phyloP scores from a whole-genome alignment of 2,329 filamentous ascomycete genomes.

The Orbilia javanica region DNA sequence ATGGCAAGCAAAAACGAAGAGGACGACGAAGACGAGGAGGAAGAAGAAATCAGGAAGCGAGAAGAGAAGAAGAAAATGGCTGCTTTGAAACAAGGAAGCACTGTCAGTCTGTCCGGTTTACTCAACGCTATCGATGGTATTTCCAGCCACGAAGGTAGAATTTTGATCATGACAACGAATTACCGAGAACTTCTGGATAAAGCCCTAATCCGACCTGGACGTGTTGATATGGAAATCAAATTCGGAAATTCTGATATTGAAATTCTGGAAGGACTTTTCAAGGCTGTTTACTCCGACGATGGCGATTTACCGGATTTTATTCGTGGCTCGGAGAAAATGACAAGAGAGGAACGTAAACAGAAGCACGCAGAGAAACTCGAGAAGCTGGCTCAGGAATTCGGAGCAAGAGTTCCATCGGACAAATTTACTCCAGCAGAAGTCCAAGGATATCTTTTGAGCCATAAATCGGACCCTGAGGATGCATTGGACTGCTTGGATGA shows the following conservation, averaged over 20 bases:
- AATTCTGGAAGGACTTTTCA: constrained; percentile 72
- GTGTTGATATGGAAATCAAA: constrained; percentile 69
- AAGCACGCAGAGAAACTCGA: constrained; percentile 65
- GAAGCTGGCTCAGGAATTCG: constrained; percentile 69
- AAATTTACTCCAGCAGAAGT: constrained; percentile 74
- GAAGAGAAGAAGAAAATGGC: constrained; percentile 54
- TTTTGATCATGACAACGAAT: constrained; percentile 63
- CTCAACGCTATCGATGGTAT: constrained; percentile 86
- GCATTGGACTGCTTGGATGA: constrained; percentile 68
- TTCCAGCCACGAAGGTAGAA: constrained; percentile 70
- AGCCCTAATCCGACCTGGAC: constrained; percentile 62
- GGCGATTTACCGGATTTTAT: constrained; percentile 62
- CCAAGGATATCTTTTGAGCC: constrained; percentile 72
- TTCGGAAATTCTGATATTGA: constrained; percentile 71
- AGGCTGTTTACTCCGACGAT: constrained; percentile 70
- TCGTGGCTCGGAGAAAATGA: constrained; percentile 60
- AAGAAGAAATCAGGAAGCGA: constrained; percentile 46
- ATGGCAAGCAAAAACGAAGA: constrained; percentile 47
- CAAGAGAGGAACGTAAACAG: constrained; percentile 64
- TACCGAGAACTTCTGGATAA: constrained; percentile 62
- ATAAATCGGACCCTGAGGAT: constrained; percentile 70
- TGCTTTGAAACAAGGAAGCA: constrained; percentile 28
- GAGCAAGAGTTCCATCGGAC: constrained; percentile 69
- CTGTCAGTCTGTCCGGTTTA: constrained; percentile 76
- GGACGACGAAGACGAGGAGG: constrained; percentile 51